Percentiles rank a stretch among this genome's conserved stretches.
Conservation (phyloP, 352 stramenopile genomes). For the Phytopythium cucurbitacearum region DNA sequence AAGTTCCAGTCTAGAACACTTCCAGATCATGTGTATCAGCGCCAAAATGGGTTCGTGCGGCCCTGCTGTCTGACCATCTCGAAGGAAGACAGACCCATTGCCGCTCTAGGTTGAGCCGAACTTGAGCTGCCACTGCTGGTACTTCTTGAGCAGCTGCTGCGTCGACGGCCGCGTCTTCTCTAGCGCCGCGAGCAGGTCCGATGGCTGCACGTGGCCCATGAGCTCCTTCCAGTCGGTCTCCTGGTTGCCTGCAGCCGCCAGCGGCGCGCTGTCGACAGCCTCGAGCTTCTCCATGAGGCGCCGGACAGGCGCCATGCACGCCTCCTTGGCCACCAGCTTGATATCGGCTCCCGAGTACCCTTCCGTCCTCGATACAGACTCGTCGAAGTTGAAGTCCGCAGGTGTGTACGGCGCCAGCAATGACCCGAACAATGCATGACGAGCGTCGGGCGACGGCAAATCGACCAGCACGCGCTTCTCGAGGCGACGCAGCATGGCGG, state of each 20-base stretch:
- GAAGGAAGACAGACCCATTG: too few relatives aligned
- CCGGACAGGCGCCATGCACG: conserved; percentile 77
- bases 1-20: too few relatives aligned
- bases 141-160: conserved; percentile 71
- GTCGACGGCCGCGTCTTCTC: conserved; percentile 79
- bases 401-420: conserved; percentile 59
- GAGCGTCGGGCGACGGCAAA: conserved; percentile 57
- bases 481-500: conserved; percentile 74
- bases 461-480: conserved; percentile 84
- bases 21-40: too few relatives aligned
- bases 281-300: conserved; percentile 69
- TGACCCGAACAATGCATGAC: conserved; percentile 48
- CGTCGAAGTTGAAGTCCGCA: conserved; percentile 41
- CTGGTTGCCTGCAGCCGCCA: conserved; percentile 17
- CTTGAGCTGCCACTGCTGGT: conserved; percentile 76
- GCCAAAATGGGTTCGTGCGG: too few relatives aligned
- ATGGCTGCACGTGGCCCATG: conserved; percentile 50
- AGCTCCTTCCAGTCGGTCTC: conserved; percentile 49
- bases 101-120: conserved; percentile 57
- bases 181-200: conserved; percentile 49
- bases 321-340: conserved; percentile 83
- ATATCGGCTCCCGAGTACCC: conserved; percentile 84
- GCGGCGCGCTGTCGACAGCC: conserved; percentile 22
- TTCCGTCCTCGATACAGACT: conserved; percentile 47
- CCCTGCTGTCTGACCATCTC: too few relatives aligned